phyloP scores from a whole-genome alignment of 305 asterid genomes.

The Solanum hybrid region DNA sequence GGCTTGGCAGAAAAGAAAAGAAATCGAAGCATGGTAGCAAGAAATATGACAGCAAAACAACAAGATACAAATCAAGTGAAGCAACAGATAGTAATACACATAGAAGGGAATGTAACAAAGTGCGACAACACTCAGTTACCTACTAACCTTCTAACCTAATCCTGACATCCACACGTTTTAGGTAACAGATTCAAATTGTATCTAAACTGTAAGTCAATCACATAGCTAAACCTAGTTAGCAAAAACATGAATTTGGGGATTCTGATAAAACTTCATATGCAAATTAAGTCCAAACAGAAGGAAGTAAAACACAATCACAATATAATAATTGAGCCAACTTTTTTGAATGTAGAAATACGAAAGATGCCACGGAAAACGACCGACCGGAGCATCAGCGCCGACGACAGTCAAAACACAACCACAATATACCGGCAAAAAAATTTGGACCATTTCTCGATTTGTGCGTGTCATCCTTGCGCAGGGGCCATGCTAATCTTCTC shows the following conservation, averaged over 20 bases:
- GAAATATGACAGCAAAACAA: background rate
- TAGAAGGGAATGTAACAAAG: background rate
- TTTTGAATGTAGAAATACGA: too few species aligned
- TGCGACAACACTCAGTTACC: background rate
- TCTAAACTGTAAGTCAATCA: too few species aligned
- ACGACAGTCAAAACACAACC: too few species aligned
- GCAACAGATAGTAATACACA: background rate
- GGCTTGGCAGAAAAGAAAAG: background rate
- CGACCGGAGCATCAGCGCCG: too few species aligned
- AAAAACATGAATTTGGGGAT: too few species aligned
- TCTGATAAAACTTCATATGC: too few species aligned
- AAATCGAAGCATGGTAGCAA: background rate
- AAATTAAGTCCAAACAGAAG: background rate
- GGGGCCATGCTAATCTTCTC: constrained; percentile 75
- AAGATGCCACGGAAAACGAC: too few species aligned
- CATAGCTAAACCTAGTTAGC: too few species aligned
- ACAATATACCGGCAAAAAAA: too few species aligned
- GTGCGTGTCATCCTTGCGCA: constrained; percentile 60
- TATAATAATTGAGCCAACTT: too few species aligned
- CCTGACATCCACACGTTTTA: background rate
- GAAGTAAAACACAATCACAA: background rate
- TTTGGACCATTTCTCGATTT: constrained; percentile 21
- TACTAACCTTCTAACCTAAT: background rate
- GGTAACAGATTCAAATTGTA: background rate
- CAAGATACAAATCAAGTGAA: background rate